A percentile compares a stretch with the other conserved stretches of the same genome.
Conservation (phyloP, 441 rosid genomes). For the Erodium chrysanthum region DNA sequence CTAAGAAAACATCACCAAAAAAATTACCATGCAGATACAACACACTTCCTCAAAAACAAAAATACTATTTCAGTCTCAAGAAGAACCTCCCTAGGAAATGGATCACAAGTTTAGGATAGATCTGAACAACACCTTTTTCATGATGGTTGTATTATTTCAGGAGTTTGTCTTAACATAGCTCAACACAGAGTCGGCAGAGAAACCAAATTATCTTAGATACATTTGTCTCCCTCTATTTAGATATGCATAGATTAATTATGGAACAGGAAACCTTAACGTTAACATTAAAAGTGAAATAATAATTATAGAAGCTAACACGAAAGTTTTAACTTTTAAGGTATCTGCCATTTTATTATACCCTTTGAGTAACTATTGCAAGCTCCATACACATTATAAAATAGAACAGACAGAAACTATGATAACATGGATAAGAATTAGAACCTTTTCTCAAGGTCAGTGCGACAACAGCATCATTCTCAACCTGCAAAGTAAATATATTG, state of each 20-base stretch:
- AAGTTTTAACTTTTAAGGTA: neutral
- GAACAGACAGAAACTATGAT: slow-evolving; percentile 6
- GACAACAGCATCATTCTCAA: slow-evolving; percentile 90
- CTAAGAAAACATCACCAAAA: neutral
- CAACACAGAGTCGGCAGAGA: neutral
- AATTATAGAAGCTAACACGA: neutral
- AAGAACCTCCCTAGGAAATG: neutral
- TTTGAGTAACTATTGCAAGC: neutral
- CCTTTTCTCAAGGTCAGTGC: slow-evolving; percentile 83
- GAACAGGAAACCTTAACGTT: neutral
- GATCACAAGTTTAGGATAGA: neutral
- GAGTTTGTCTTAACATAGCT: neutral
- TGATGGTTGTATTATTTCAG: neutral
- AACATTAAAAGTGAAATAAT: neutral
- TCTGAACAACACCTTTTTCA: neutral
- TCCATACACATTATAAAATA: slow-evolving; percentile 3
- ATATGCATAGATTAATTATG: neutral
- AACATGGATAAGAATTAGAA: slow-evolving; percentile 22
- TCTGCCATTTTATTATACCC: neutral
- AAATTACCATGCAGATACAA: neutral
- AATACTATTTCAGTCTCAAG: neutral
- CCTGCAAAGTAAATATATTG: slow-evolving; percentile 36
- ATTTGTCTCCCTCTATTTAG: neutral
- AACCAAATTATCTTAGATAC: neutral
- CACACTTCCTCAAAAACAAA: neutral